Base-by-base conservation (phyloP, 306 rosid species). In the Casuarina cunninghamiana region DNA sequence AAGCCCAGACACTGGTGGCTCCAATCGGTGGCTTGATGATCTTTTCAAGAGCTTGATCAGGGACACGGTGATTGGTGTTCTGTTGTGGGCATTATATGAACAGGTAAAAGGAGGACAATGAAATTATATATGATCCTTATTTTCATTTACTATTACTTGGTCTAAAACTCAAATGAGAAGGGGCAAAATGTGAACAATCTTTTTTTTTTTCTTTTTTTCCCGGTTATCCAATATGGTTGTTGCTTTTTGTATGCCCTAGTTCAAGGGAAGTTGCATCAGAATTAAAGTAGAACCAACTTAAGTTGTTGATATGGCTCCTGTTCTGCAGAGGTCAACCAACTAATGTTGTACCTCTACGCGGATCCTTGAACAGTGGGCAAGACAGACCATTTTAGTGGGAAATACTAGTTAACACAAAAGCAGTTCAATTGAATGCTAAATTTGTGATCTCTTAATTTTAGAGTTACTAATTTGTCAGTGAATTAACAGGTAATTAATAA, bases 1-100 rank as follows among this genome's bases (percentile, higher is more conserved):
- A 81, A 84, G 78, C 49, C 48, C 89, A 26, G 61, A 79, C 9
- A 61, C 38, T 67, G 82, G 50, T 38, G 78, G 61, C 50, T 78
- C 85, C 38, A 74, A 41, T 67, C 77, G 82, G 55, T 89, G 87
- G 87, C 43, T 88, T 49, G 68, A 44, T 39, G 69, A 35, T 67
- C 77, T 95, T 73, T 69, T 87, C 72, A 84, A 84, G 79, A 79
- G 90, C 75, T 72, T 93, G 81, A 85, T 87, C 71, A 88, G 93
- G 75, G 97, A 93, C 82, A 89, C 97, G 0, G 38, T 88, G 54
- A 85, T 93, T 62, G 94, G 90, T 74, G 71, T 89, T 69, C 54
- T 91, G 69, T 65, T 95, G 77, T 95, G 97, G 97, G 96, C 83
- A 75, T 83, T 95, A 4, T 95, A 91, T 80, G 93, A 95, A 62